Percentiles rank a stretch among this genome's conserved stretches.
Conservation (phyloP, 129 eudicot genomes). For the Saussurea involucrata region DNA sequence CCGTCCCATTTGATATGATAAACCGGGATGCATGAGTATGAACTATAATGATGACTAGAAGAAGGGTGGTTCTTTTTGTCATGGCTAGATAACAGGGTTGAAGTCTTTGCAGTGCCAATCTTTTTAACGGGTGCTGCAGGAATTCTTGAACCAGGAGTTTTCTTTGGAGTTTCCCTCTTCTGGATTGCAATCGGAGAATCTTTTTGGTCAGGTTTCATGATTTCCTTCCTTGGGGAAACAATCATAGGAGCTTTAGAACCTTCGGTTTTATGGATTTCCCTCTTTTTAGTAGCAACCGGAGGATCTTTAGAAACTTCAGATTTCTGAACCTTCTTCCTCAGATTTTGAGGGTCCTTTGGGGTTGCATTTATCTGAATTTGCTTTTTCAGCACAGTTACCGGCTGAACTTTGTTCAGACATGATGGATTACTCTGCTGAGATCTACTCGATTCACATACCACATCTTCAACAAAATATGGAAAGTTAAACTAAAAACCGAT, state of each 20-base stretch:
- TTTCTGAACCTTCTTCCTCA: not conserved
- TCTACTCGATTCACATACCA: not conserved
- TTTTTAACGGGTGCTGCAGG: not conserved
- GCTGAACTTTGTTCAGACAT: not conserved
- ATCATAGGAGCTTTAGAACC: not conserved
- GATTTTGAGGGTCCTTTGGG: not conserved
- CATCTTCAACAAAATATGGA: not conserved
- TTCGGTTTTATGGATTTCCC: not conserved
- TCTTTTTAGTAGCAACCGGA: not conserved
- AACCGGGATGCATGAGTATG: not conserved
- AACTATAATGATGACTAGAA: not conserved
- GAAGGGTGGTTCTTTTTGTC: not conserved
- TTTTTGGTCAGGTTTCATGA: not conserved
- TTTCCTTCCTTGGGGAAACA: not conserved
- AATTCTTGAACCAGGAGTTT: not conserved
- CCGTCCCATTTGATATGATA: constrained; percentile 31
- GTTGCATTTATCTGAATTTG: not conserved
- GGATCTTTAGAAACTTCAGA: not conserved
- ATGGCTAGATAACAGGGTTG: not conserved
- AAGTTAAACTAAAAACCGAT: not conserved
- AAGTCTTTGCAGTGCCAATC: not conserved
- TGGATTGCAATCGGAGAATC: not conserved
- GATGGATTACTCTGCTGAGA: not conserved
- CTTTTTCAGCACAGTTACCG: not conserved
- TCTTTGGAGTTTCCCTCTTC: not conserved